Conservation (phyloP, 1,284 basidiomycete genomes). For the Exobasidium cylindrosporum region DNA sequence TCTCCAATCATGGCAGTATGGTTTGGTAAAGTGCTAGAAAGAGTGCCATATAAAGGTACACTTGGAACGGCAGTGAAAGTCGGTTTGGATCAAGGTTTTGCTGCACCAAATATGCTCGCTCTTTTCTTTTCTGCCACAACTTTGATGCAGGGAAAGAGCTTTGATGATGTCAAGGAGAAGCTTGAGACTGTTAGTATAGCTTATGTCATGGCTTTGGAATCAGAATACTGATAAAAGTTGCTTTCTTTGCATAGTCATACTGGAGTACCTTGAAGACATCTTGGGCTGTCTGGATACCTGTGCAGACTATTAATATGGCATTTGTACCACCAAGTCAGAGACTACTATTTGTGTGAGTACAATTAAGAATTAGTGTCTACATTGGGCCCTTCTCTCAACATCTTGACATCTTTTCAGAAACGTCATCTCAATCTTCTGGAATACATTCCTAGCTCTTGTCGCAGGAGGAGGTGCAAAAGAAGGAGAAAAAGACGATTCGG, state of each 20-base stretch:
- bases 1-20: slow-evolving; percentile 36
- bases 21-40: slow-evolving; percentile 38
- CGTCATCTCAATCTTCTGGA: slow-evolving; percentile 38
- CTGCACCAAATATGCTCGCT: slow-evolving; percentile 28
- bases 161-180: slow-evolving; percentile 29
- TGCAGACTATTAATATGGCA: slow-evolving; percentile 43
- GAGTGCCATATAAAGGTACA: slow-evolving; percentile 22
- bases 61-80: slow-evolving; percentile 31
- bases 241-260: slow-evolving; percentile 20
- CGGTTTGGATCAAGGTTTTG: slow-evolving; percentile 36
- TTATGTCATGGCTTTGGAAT: background rate
- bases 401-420: slow-evolving; percentile 23
- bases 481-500: slow-evolving; percentile 1
- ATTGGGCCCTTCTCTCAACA: background rate
- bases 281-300: slow-evolving; percentile 43
- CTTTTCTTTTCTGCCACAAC: slow-evolving; percentile 39
- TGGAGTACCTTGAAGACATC: slow-evolving; percentile 39
- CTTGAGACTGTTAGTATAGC: slow-evolving; percentile 19
- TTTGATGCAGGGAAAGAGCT: slow-evolving; percentile 26
- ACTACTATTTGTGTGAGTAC: slow-evolving; percentile 36
- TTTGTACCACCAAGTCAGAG: slow-evolving; percentile 29
- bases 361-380: background rate
- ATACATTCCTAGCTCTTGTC: slow-evolving; percentile 41
- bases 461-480: slow-evolving; percentile 10
- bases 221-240: background rate